Evolutionary conservation across 257 asterid species (phyloP), one percentile per base, ranked within the genome.

Genomic region (Linaria vulgaris): DNA sequence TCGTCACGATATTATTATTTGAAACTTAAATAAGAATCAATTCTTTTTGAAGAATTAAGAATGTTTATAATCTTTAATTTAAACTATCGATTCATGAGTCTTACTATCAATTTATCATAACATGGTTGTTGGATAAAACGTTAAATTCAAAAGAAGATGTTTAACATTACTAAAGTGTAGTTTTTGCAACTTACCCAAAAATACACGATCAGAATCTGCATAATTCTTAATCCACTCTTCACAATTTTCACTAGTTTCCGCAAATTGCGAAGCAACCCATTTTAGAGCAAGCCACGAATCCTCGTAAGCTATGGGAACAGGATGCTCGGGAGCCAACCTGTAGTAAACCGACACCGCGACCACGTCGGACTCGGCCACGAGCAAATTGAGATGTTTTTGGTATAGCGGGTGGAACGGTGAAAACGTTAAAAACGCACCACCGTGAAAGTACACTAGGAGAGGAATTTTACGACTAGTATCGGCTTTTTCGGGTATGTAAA

Each of bases 361-460:
- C 10, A 49, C 74, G 27, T 78, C 70, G 1, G 90, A 79, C 39
- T 69, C 65, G 0, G 83, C 41, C 0, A 74, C 83, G 0, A 79
- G 21, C 10, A 12, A 19, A 17, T 69, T 79, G 38, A 82, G 73
- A 54, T 81, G 74, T 10, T 43, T 61, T 0, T 81, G 79, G 66
- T 68, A 79, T 4, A 13, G 5, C 4, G 77, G 25, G n/a, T 74
- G 68, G 74, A 68, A 79, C 16, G 88, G 61, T 23, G 88, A 77
- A 9, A 61, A 73, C n/a, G 61, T 16, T 12, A 61, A 15, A 34
- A 79, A 84, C 0, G 57, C 91, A 13, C 91, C 91, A 6, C 88
- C 91, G 67, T 84, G 91, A 57, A 59, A 70, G 79, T 69, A 84
- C 52, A 84, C 65, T 8, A 84, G 63, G 4, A 84, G 69, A 23